Evolutionary conservation across 306 rosid genomes (phyloP).

Genomic region (Mucuna pruriens): DNA sequence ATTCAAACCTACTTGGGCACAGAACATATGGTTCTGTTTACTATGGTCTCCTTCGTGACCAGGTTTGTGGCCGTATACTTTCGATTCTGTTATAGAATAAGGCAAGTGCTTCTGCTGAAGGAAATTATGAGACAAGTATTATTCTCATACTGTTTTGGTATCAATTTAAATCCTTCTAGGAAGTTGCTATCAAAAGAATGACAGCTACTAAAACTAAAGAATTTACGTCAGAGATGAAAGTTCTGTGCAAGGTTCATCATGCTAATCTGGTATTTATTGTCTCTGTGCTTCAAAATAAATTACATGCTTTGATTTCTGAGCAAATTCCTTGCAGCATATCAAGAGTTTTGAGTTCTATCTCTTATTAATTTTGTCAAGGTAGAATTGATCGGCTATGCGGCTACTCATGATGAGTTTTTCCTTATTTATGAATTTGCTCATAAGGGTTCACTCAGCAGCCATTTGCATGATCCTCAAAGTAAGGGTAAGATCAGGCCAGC

Average conservation of each 20-base stretch:
- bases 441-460: constrained; percentile 90
- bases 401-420: constrained; percentile 81
- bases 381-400: constrained; percentile 96
- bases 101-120: not conserved
- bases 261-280: constrained; percentile 82
- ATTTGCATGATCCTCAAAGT: constrained; percentile 83
- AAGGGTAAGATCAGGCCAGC: constrained; percentile 64
- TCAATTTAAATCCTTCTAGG: constrained; percentile 55
- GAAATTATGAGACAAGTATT: not conserved
- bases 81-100: not conserved
- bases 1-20: constrained; percentile 84
- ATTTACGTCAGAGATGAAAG: constrained; percentile 86
- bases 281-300: not conserved
- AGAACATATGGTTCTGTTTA: constrained; percentile 97
- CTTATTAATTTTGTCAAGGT: constrained; percentile 73
- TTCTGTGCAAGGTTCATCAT: constrained; percentile 94
- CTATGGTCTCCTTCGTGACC: constrained; percentile 73
- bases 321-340: constrained; percentile 37
- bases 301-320: constrained; percentile 35
- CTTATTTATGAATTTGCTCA: constrained; percentile 87
- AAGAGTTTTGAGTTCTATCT: constrained; percentile 44
- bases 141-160: constrained; percentile 16
- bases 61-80: constrained; percentile 58
- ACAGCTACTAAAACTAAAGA: constrained; percentile 89
- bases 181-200: constrained; percentile 95